Evolutionary conservation across 2,329 filamentous ascomycete genomes (phyloP).

Genomic region (Microdochium bolleyi): DNA sequence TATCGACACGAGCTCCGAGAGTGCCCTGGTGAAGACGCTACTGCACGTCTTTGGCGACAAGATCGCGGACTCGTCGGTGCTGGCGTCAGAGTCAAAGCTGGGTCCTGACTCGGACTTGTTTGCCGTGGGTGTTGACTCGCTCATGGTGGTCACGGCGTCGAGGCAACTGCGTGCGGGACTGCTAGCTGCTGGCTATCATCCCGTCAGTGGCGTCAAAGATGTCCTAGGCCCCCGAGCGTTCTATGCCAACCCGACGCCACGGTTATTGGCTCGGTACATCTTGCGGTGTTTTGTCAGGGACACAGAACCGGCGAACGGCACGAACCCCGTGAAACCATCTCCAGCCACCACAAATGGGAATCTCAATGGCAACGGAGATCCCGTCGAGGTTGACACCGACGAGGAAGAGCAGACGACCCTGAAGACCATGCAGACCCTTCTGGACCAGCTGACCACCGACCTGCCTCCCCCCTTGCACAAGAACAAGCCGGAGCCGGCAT

Average conservation of each 20-base stretch:
- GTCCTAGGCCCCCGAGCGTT: constrained; percentile 27
- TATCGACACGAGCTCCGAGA: constrained; percentile 21
- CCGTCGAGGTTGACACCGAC: too few species aligned
- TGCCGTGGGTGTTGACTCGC: constrained; percentile 28
- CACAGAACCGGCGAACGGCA: constrained; percentile 3
- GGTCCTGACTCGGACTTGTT: constrained; percentile 28
- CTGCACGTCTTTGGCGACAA: constrained; percentile 17
- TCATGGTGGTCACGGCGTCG: constrained; percentile 29
- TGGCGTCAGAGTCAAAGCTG: too few species aligned
- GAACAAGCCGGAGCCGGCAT: constrained; percentile 17
- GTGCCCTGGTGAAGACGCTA: constrained; percentile 20
- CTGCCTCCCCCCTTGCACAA: constrained; percentile 11
- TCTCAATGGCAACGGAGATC: too few species aligned
- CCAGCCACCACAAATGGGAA: neutral
- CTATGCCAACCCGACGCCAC: constrained; percentile 27
- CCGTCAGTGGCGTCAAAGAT: constrained; percentile 17
- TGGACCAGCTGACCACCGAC: constrained; percentile 24
- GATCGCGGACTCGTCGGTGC: constrained; percentile 10
- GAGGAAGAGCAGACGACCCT: constrained; percentile 10
- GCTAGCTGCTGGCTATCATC: constrained; percentile 18
- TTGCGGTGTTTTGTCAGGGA: constrained; percentile 11
- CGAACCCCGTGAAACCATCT: neutral
- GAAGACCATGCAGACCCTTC: constrained; percentile 21
- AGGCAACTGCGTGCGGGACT: constrained; percentile 25
- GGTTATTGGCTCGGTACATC: constrained; percentile 24